Evolutionary conservation across 2,329 filamentous ascomycete species (phyloP).

Genomic region (Penicillium sp.): DNA sequence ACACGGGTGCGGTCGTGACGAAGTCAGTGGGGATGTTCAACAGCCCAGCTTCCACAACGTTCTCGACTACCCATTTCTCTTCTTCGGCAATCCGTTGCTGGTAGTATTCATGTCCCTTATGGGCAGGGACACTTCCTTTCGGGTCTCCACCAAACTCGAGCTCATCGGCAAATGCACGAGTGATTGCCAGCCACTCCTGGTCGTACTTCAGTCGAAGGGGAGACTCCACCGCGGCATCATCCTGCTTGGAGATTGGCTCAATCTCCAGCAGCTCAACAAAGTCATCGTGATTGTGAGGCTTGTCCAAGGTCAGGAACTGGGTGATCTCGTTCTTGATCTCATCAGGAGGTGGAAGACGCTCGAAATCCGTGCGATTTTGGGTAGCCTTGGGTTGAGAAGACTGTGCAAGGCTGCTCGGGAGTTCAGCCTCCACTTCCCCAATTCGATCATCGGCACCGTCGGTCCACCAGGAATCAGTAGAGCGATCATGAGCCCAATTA

Average conservation of each 20-base stretch:
- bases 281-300: slow-evolving; percentile 61
- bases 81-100: slow-evolving; percentile 58
- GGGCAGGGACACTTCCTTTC: slow-evolving; percentile 44
- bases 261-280: slow-evolving; percentile 74
- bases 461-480: not conserved
- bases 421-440: slow-evolving; percentile 57
- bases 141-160: slow-evolving; percentile 55
- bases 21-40: slow-evolving; percentile 73
- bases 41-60: slow-evolving; percentile 56
- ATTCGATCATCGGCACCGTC: slow-evolving; percentile 21
- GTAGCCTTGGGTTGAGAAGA: slow-evolving; percentile 20
- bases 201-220: slow-evolving; percentile 68
- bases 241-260: slow-evolving; percentile 38
- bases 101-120: slow-evolving; percentile 64
- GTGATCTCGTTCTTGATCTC: slow-evolving; percentile 71
- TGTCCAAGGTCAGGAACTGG: slow-evolving; percentile 81
- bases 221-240: slow-evolving; percentile 20
- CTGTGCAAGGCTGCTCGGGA: slow-evolving; percentile 65
- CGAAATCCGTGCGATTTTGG: not conserved
- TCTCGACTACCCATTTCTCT: slow-evolving; percentile 68
- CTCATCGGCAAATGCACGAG: slow-evolving; percentile 63
- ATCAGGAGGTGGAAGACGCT: slow-evolving; percentile 18
- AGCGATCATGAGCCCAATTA: not conserved
- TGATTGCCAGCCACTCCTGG: slow-evolving; percentile 90
- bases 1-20: slow-evolving; percentile 61